These are phyloP conservation scores for Pouteria glomerata DNA, from an alignment of 148 eudicot genomes.

Conservation along the genomic window DNA sequence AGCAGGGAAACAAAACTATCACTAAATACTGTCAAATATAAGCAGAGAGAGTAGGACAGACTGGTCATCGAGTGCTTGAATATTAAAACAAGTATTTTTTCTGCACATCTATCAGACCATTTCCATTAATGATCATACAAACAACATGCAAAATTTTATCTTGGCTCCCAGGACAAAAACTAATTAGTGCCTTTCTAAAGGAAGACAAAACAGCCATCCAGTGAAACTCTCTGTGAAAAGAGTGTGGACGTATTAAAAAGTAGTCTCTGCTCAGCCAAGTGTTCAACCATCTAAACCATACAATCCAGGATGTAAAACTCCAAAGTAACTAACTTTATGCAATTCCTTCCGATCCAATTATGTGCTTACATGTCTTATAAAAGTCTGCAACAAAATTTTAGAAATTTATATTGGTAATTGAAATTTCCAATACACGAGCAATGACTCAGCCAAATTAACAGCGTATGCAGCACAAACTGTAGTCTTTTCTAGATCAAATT, in stretches of 20 bases:
- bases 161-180: not conserved
- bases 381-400: not conserved
- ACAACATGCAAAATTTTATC: not conserved
- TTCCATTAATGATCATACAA: not conserved
- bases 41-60: not conserved
- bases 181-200: not conserved
- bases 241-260: not conserved
- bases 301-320: not conserved
- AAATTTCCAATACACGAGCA: not conserved
- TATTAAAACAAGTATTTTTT: not conserved
- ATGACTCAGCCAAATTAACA: not conserved
- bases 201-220: not conserved
- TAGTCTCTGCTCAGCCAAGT: not conserved
- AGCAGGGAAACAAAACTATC: not conserved
- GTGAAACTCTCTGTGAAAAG: not conserved
- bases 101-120: not conserved
- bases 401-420: not conserved
- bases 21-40: not conserved
- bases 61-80: not conserved
- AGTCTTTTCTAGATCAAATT: not conserved
- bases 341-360: not conserved
- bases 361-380: not conserved
- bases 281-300: not conserved
- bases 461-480: not conserved
- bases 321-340: not conserved